Percentiles rank a stretch among this genome's conserved stretches.
These are phyloP conservation scores for Pseudofabraea citricarpa DNA, from an alignment of 2,329 filamentous ascomycete species.

Conservation along the genomic window DNA sequence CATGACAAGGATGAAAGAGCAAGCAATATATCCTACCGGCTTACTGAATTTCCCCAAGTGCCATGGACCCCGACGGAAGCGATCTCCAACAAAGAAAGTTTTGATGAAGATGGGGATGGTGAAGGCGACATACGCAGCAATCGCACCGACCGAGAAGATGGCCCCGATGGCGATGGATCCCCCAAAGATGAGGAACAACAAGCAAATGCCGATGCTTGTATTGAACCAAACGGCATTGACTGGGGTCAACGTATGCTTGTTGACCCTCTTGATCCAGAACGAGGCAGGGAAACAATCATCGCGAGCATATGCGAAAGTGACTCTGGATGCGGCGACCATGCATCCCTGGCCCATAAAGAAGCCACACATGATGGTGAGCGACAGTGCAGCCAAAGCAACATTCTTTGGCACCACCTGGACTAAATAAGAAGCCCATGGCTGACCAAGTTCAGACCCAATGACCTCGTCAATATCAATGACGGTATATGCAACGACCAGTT, in stretches of 20 bases:
- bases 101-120: slow-evolving; percentile 51
- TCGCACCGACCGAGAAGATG: slow-evolving; percentile 63
- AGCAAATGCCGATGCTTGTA: slow-evolving; percentile 47
- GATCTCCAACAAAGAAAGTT: slow-evolving; percentile 53
- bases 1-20: slow-evolving; percentile 58
- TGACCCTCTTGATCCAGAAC: slow-evolving; percentile 53
- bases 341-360: slow-evolving; percentile 69
- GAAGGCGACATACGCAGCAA: slow-evolving; percentile 57
- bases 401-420: slow-evolving; percentile 57
- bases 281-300: slow-evolving; percentile 63
- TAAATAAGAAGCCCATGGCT: slow-evolving; percentile 66
- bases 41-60: slow-evolving; percentile 55
- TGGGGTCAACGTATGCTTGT: slow-evolving; percentile 53
- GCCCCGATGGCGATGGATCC: slow-evolving; percentile 56
- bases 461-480: slow-evolving; percentile 55
- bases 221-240: slow-evolving; percentile 67
- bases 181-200: slow-evolving; percentile 59
- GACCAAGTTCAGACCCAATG: slow-evolving; percentile 56
- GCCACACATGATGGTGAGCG: slow-evolving; percentile 59
- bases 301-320: slow-evolving; percentile 66
- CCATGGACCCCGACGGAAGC: slow-evolving; percentile 62
- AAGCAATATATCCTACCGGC: slow-evolving; percentile 49
- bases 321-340: slow-evolving; percentile 59
- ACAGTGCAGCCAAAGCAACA: slow-evolving; percentile 52
- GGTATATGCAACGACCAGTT: slow-evolving; percentile 66